Evolutionary conservation across 139 green algal genomes (phyloP).

Genomic region (Chlorella sp.): DNA sequence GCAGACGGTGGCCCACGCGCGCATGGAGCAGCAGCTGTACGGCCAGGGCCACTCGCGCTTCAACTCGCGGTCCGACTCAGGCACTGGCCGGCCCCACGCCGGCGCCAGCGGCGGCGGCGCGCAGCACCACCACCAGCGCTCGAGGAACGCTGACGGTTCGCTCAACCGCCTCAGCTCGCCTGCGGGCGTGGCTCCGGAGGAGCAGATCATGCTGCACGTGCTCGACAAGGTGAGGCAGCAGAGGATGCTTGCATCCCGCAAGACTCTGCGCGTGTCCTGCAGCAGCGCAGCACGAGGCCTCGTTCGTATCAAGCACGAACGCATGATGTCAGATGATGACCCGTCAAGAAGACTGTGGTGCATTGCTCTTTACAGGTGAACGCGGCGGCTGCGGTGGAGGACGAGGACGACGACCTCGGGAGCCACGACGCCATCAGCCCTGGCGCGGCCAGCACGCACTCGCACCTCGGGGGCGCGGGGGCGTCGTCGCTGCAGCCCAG

Average conservation of each 20-base stretch:
- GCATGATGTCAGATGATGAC: too few relatives aligned
- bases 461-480: too few relatives aligned
- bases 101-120: too few relatives aligned
- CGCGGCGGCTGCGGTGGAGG: background rate
- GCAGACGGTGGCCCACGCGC: slow-evolving; percentile 51
- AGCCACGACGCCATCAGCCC: background rate
- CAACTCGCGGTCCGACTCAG: background rate
- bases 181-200: background rate
- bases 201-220: background rate
- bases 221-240: background rate
- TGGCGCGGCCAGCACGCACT: background rate
- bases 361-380: too few relatives aligned
- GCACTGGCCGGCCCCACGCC: background rate
- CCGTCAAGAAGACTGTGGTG: too few relatives aligned
- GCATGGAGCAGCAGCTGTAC: slow-evolving; percentile 70
- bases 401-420: background rate
- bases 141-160: background rate
- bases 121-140: background rate
- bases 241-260: too few relatives aligned
- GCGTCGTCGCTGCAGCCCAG: too few relatives aligned
- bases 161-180: too few relatives aligned
- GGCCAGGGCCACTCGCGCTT: slow-evolving; percentile 14
- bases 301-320: too few relatives aligned
- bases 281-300: too few relatives aligned
- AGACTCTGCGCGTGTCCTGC: too few relatives aligned